phyloP scores from a whole-genome alignment of 352 stramenopile genomes.

The Phytophthora nicotianae region DNA sequence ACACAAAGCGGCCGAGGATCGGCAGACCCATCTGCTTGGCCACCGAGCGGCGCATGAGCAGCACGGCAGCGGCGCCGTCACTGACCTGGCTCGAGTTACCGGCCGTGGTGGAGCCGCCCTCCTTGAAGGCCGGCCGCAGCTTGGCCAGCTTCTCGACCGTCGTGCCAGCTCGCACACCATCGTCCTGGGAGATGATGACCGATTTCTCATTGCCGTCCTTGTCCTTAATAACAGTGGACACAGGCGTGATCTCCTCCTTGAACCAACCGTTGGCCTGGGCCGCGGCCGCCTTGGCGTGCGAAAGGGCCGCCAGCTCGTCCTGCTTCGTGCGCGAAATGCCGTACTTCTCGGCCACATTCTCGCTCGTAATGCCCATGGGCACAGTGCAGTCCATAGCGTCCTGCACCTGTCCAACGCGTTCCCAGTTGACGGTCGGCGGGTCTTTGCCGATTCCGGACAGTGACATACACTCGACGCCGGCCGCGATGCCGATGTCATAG shows the following conservation, averaged over 20 bases:
- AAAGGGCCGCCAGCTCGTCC: constrained; percentile 78
- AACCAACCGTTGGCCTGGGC: constrained; percentile 88
- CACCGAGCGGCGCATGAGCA: constrained; percentile 85
- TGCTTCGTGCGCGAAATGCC: constrained; percentile 75
- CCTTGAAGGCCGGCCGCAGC: constrained; percentile 83
- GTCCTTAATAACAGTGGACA: constrained; percentile 72
- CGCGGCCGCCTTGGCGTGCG: constrained; percentile 72
- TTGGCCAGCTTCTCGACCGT: constrained; percentile 72
- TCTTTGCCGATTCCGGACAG: constrained; percentile 58
- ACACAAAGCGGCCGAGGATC: constrained; percentile 87
- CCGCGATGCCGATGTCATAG: constrained; percentile 88
- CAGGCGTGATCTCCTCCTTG: constrained; percentile 89
- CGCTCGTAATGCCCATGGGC: constrained; percentile 87
- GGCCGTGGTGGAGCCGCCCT: constrained; percentile 76
- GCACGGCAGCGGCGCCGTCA: constrained; percentile 87
- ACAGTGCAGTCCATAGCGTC: constrained; percentile 85
- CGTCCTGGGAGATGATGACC: constrained; percentile 77
- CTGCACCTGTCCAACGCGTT: constrained; percentile 52
- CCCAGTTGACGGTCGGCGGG: constrained; percentile 64
- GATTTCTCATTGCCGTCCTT: constrained; percentile 82
- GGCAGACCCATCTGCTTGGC: constrained; percentile 81
- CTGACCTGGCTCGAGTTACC: constrained; percentile 90
- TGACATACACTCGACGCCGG: constrained; percentile 90
- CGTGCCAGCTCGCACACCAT: constrained; percentile 72
- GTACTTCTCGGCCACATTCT: constrained; percentile 86